Evolutionary conservation across 495 filamentous ascomycete species (phyloP).

Genomic region (Pyrenula aspistea): DNA sequence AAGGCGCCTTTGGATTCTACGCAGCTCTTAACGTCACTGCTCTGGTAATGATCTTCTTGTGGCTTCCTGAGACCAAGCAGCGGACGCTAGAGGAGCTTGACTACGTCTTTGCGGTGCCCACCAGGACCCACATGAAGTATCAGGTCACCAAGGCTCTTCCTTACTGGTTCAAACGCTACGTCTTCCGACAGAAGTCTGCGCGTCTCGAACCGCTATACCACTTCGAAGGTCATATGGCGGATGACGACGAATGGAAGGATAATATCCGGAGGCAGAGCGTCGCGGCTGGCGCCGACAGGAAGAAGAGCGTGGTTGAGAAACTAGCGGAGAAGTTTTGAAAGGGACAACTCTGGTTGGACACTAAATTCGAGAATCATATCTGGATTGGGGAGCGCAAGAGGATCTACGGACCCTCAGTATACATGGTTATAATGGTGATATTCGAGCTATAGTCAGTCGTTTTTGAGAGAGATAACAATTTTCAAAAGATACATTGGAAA

Average conservation of each 20-base stretch:
- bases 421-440: no score
- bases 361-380: not conserved
- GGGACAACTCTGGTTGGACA: not conserved
- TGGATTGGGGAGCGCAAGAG: no score
- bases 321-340: not conserved
- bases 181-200: slow-evolving; percentile 44
- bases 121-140: slow-evolving; percentile 47
- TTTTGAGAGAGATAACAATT: no score
- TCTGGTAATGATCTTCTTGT: slow-evolving; percentile 60
- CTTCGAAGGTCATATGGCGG: slow-evolving; percentile 26
- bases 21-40: slow-evolving; percentile 58
- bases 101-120: slow-evolving; percentile 69
- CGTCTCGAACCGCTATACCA: slow-evolving; percentile 52
- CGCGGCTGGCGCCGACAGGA: not conserved
- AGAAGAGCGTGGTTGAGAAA: not conserved
- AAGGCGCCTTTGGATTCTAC: slow-evolving; percentile 45
- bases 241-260: not conserved
- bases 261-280: not conserved
- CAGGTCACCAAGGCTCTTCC: slow-evolving; percentile 52
- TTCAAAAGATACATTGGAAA: no score
- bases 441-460: not conserved
- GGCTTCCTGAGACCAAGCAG: slow-evolving; percentile 70
- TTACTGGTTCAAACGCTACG: slow-evolving; percentile 57
- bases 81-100: slow-evolving; percentile 74
- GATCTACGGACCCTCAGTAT: no score